phyloP scores from a whole-genome alignment of 2,329 filamentous ascomycete genomes.

The Helminthosporium solani region DNA sequence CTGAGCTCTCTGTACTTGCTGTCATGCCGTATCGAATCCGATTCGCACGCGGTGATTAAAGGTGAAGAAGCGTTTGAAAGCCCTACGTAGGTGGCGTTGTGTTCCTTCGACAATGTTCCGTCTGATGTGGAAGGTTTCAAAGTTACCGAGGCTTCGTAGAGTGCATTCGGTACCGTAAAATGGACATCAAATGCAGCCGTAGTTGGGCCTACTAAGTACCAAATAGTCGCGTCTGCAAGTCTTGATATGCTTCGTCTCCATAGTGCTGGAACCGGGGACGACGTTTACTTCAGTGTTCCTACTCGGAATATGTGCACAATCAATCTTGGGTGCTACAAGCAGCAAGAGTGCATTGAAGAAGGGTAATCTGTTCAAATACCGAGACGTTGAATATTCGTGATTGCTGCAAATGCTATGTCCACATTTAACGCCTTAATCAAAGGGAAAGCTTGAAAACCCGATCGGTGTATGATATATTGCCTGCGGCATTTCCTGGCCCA shows the following conservation, averaged over 20 bases:
- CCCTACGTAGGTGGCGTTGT: no score
- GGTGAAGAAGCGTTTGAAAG: no score
- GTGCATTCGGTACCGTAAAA: no score
- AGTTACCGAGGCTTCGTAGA: background rate
- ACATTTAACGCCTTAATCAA: background rate
- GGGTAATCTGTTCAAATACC: background rate
- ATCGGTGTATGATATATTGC: conserved; percentile 22
- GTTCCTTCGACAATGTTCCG: no score
- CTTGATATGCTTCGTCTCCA: background rate
- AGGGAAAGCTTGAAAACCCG: conserved; percentile 5
- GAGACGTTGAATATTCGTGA: background rate
- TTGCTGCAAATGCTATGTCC: background rate
- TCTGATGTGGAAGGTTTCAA: background rate
- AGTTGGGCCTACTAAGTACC: background rate
- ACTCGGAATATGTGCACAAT: background rate
- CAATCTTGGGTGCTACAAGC: no score
- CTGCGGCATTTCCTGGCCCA: conserved; percentile 21
- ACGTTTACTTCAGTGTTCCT: no score
- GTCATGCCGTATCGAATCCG: no score
- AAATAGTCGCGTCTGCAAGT: background rate
- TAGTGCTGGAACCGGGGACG: background rate
- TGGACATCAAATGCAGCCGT: no score
- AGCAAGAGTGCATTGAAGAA: background rate
- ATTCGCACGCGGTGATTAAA: no score
- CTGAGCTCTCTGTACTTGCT: no score